Evolutionary conservation across 1,284 basidiomycete species (phyloP), one percentile per base, ranked within the genome.

Genomic region (Leccinum angustisporum): DNA sequence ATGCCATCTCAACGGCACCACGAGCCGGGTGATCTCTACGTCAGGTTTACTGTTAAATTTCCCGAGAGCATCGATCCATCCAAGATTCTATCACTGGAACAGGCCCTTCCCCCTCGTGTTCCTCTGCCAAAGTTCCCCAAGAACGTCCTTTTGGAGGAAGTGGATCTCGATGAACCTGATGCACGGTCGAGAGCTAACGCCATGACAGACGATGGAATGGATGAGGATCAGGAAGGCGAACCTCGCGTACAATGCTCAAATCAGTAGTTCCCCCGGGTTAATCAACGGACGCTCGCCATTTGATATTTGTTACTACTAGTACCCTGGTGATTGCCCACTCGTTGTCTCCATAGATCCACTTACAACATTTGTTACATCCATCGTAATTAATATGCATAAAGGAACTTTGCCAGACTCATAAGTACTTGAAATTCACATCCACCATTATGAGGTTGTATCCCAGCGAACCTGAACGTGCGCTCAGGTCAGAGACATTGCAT

Each of bases 1-100:
- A 99, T 99, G 97, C 97, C 97, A 43, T 98, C 97, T 62, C 92
- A 92, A 78, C 88, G 97, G 67, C 96, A 98, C 79, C 97, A 99
- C 79, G 96, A 99, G 75, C 85, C 90, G 56, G 97, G 97, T 51
- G 95, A 99, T 78, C 83, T 99, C 66, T 96, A 90, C 76, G 84
- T 99, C 78, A 92, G 90, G 72, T 80, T 99, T 69, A 84, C 83
- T 68, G 92, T 99, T 73, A 85, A 83, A 64, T 99, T 99, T 88
- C 97, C 97, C 61, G 92, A 95, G 38, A 74, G 79, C 58, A 86
- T 99, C 74, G 85, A 91, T 63, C 79, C 87, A 34, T 79, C 83
- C 43, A 79, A 83, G 54, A 89, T 95, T 69, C 82, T 85, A 25
- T 78, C 89, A 18, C 88, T 99, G 64, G 97, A 99, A 78, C 77